These are phyloP conservation scores for Starmerella tilneyi DNA, from an alignment of 805 yeast genomes.

Conservation along the genomic window DNA sequence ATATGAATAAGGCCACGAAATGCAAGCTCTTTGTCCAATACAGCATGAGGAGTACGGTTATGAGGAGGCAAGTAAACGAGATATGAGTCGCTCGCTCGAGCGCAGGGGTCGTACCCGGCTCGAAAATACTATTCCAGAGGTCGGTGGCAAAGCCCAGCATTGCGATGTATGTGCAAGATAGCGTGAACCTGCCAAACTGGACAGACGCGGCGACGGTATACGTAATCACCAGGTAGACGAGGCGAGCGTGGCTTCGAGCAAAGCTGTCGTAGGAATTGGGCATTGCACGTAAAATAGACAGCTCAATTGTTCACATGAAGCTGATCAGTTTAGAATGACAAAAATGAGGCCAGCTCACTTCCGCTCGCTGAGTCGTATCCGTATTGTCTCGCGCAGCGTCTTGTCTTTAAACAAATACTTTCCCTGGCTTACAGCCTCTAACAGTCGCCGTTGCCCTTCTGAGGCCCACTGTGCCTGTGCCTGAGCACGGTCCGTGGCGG, in stretches of 20 bases:
- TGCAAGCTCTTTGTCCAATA: conserved; percentile 58
- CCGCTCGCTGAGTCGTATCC: neutral
- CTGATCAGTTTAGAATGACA: too few species aligned
- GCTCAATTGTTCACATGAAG: too few species aligned
- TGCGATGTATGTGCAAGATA: too few species aligned
- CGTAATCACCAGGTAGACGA: too few species aligned
- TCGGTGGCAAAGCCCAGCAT: conserved; percentile 39
- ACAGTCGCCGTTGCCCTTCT: conserved; percentile 15
- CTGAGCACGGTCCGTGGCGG: neutral
- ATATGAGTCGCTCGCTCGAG: conserved; percentile 79
- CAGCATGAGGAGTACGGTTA: conserved; percentile 48
- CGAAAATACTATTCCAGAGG: conserved; percentile 81
- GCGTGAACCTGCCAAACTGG: too few species aligned
- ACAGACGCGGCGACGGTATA: too few species aligned
- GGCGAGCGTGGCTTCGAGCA: too few species aligned
- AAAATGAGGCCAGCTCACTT: too few species aligned
- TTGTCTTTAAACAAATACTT: conserved; percentile 14
- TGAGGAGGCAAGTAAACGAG: conserved; percentile 57
- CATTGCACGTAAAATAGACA: too few species aligned
- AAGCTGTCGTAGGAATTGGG: too few species aligned
- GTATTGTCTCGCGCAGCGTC: neutral
- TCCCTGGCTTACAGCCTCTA: conserved; percentile 12
- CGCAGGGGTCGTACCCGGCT: conserved; percentile 89
- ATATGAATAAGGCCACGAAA: conserved; percentile 42
- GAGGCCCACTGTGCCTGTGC: neutral